These are phyloP conservation scores for Erythrophleum ivorense DNA, from an alignment of 331 rosid genomes.

Conservation along the genomic window DNA sequence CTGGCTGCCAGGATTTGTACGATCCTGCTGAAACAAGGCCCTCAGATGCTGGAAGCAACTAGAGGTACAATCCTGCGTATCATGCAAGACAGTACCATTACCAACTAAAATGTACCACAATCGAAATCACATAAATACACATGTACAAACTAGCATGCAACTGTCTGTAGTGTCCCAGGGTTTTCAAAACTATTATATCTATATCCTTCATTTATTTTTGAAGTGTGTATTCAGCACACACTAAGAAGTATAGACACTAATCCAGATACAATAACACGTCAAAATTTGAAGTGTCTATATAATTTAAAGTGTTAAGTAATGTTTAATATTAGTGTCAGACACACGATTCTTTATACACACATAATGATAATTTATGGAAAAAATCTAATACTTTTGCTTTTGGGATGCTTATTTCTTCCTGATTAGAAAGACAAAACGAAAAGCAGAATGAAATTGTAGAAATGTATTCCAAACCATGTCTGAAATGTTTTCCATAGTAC, in stretches of 20 bases:
- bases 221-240: neutral
- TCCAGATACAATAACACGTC: neutral
- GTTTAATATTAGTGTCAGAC: neutral
- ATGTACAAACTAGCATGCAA: neutral
- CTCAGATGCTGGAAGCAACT: conserved; percentile 42
- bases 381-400: neutral
- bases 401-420: neutral
- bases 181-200: neutral
- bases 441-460: neutral
- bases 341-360: neutral
- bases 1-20: conserved; percentile 47
- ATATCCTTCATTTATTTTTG: neutral
- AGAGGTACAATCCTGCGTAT: conserved; percentile 39
- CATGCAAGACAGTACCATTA: conserved; percentile 8
- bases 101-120: neutral
- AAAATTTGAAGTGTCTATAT: neutral
- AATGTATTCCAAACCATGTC: neutral
- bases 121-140: neutral
- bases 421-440: neutral
- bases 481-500: neutral
- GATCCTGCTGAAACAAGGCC: conserved; percentile 38
- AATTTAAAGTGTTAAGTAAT: neutral
- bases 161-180: neutral
- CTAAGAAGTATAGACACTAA: neutral
- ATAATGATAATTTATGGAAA: neutral